A percentile compares a stretch with the other conserved stretches of the same genome.
Evolutionary conservation across 2,329 filamentous ascomycete genomes (phyloP).

Genomic region (Myotisia sp.): DNA sequence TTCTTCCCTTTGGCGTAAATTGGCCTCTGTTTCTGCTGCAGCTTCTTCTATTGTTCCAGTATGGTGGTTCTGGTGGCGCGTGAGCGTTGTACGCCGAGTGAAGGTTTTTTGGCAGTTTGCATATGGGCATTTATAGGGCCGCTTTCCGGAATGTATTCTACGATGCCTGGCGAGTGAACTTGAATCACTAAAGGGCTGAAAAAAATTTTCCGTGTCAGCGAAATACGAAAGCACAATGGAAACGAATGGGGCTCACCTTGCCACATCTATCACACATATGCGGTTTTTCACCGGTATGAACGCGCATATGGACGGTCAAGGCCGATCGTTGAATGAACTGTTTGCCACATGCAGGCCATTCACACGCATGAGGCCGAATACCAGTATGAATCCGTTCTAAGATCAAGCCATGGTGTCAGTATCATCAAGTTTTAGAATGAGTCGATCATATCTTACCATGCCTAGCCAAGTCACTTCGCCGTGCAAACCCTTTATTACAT

Average conservation of each 20-base stretch:
- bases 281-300: conserved; percentile 95
- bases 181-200: conserved; percentile 85
- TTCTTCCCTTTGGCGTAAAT: conserved; percentile 47
- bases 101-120: conserved; percentile 98
- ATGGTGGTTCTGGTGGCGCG: conserved; percentile 89
- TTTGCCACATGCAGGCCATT: conserved; percentile 77
- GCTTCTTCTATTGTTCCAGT: conserved; percentile 91
- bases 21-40: conserved; percentile 73
- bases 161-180: conserved; percentile 87
- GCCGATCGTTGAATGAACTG: conserved; percentile 95
- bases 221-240: conserved; percentile 1
- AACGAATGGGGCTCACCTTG: conserved; percentile 51
- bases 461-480: conserved; percentile 82
- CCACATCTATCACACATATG: conserved; percentile 95
- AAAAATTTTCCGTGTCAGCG: conserved; percentile 8
- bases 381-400: conserved; percentile 91
- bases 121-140: conserved; percentile 94
- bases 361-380: conserved; percentile 79
- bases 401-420: too few species aligned
- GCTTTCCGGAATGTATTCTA: conserved; percentile 85
- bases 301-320: conserved; percentile 83
- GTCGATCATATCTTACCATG: conserved; percentile 55
- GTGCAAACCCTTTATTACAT: conserved; percentile 81
- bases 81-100: conserved; percentile 85
- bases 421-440: not conserved